phyloP scores from a whole-genome alignment of 495 filamentous ascomycete genomes.

The Beverwykella pulmonaria region DNA sequence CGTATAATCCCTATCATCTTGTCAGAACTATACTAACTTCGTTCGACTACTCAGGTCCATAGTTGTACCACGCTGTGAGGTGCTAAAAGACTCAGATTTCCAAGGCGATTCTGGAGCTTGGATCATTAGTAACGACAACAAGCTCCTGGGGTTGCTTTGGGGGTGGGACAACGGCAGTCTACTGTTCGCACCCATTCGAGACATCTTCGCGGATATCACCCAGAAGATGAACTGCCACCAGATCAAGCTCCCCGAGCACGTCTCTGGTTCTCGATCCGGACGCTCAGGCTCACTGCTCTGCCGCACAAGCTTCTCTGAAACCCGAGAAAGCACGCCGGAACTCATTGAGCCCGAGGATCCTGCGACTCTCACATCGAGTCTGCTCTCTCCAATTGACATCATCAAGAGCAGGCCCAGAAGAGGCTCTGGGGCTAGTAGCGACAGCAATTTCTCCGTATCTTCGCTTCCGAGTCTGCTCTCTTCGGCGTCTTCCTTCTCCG shows the following conservation, averaged over 20 bases:
- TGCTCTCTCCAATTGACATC: neutral
- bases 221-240: neutral
- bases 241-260: slow-evolving; percentile 5
- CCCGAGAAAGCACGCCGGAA: neutral
- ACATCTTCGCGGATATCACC: slow-evolving; percentile 19
- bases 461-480: slow-evolving; percentile 2
- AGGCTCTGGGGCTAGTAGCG: neutral
- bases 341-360: neutral
- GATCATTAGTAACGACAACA: slow-evolving; percentile 13
- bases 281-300: slow-evolving; percentile 3
- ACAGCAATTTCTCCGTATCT: neutral
- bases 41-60: no score
- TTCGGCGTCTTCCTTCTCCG: neutral
- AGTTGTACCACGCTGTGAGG: neutral
- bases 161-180: slow-evolving; percentile 16
- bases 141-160: slow-evolving; percentile 19
- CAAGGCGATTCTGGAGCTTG: slow-evolving; percentile 19
- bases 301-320: neutral
- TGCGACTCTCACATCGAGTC: neutral
- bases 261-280: neutral
- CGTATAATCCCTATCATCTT: no score
- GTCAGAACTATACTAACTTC: no score
- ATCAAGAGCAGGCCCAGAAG: neutral
- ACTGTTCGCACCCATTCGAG: slow-evolving; percentile 9
- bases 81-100: neutral